Percentiles rank a stretch among this genome's conserved stretches.
Conservation (phyloP, 805 yeast genomes). For the Candida gorgasii region DNA sequence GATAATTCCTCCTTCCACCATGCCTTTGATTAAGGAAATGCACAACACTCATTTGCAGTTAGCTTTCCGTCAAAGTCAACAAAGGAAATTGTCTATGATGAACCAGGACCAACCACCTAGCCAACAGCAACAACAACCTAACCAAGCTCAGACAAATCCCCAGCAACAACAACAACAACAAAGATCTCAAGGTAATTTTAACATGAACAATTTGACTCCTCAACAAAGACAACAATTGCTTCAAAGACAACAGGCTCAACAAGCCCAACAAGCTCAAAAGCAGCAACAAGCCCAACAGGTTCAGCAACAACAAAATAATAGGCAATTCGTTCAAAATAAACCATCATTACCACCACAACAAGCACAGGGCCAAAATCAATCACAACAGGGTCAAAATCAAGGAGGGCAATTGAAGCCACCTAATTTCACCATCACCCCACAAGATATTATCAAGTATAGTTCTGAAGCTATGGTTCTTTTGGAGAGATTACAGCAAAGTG, state of each 20-base stretch:
- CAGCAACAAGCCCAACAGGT: slow-evolving; percentile 17
- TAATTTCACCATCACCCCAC: slow-evolving; percentile 33
- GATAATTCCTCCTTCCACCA: slow-evolving; percentile 56
- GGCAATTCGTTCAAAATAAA: slow-evolving; percentile 18
- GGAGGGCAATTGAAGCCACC: slow-evolving; percentile 24
- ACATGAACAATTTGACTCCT: slow-evolving; percentile 22
- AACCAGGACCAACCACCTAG: slow-evolving; percentile 16
- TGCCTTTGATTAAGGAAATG: slow-evolving; percentile 62
- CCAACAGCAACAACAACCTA: slow-evolving; percentile 11
- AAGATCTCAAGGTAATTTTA: slow-evolving; percentile 15
- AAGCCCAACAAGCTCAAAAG: slow-evolving; percentile 19
- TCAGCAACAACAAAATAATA: slow-evolving; percentile 20
- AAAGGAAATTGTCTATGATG: slow-evolving; percentile 33
- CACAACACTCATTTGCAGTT: slow-evolving; percentile 68
- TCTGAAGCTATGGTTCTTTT: slow-evolving; percentile 43
- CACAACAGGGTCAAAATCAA: slow-evolving; percentile 3
- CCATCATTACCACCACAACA: slow-evolving; percentile 15
- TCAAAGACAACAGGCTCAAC: slow-evolving; percentile 30
- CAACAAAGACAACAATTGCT: slow-evolving; percentile 42
- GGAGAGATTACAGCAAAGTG: slow-evolving; percentile 34
- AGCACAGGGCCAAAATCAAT: slow-evolving; percentile 11
- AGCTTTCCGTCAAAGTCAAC: slow-evolving; percentile 51
- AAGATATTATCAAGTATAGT: slow-evolving; percentile 39
- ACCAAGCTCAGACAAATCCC: slow-evolving; percentile 14
- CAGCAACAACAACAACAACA: slow-evolving; percentile 16